A percentile compares a stretch with the other conserved stretches of the same genome.
phyloP scores from a whole-genome alignment of 2,329 filamentous ascomycete species.

The Diaporthe destruens region DNA sequence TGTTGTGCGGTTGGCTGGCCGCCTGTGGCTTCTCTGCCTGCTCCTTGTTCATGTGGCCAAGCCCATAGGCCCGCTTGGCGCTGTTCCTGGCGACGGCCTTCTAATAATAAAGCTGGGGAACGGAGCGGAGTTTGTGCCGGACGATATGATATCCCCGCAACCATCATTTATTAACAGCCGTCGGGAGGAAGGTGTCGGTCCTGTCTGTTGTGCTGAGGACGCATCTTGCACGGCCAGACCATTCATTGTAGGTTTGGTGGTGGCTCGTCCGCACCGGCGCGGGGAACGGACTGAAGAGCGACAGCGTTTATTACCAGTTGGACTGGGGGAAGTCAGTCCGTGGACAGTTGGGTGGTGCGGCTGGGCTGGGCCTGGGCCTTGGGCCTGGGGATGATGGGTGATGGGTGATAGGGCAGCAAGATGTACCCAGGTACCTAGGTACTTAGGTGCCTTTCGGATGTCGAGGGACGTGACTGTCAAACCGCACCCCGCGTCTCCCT shows the following conservation, averaged over 20 bases:
- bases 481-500: constrained; percentile 3
- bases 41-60: constrained; percentile 12
- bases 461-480: constrained; percentile 11
- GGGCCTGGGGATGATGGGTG: background rate
- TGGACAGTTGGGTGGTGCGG: background rate
- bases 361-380: background rate
- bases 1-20: background rate
- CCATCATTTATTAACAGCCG: background rate
- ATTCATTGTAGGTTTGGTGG: background rate
- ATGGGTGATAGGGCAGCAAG: background rate
- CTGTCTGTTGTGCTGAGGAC: no score
- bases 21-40: background rate
- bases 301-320: background rate
- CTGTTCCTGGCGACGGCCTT: constrained; percentile 27
- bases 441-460: no score
- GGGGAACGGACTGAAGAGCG: background rate
- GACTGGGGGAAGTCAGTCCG: background rate
- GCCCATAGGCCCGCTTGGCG: constrained; percentile 30
- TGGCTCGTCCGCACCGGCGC: constrained; percentile 14
- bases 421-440: no score
- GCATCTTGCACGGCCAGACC: no score
- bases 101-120: background rate
- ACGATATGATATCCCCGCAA: background rate
- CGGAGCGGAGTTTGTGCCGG: background rate
- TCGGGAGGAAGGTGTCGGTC: background rate